Conservation (phyloP, 768 basidiomycete genomes). For the Pleurotus platypus region DNA sequence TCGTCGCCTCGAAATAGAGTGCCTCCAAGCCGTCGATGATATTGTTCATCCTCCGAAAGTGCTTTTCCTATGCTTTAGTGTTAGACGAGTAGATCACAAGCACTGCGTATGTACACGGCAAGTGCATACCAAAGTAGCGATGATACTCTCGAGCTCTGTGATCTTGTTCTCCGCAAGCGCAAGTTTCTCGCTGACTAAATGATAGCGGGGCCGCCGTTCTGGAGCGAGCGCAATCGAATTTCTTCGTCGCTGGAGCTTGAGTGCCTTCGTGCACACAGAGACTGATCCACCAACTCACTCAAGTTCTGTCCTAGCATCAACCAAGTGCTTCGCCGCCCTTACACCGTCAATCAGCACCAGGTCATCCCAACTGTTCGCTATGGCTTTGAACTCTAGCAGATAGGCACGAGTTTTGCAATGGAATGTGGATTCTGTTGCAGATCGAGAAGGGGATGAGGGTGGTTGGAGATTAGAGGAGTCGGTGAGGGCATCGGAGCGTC, state of each 20-base stretch:
- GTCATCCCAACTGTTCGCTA: constrained; percentile 78
- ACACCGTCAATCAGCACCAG: constrained; percentile 77
- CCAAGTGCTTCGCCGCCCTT: constrained; percentile 64
- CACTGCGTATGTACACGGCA: no score
- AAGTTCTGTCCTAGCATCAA: constrained; percentile 80
- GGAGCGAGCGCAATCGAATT: constrained; percentile 61
- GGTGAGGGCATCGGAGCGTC: background rate
- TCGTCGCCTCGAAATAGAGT: constrained; percentile 66
- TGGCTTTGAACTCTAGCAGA: constrained; percentile 62
- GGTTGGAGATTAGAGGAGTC: constrained; percentile 19
- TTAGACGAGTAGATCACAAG: no score
- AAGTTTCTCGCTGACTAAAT: constrained; percentile 64
- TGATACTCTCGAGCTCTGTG: constrained; percentile 50
- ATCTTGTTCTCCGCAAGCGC: constrained; percentile 65
- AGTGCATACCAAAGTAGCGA: constrained; percentile 43
- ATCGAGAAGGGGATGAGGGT: constrained; percentile 44
- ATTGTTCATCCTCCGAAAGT: constrained; percentile 62
- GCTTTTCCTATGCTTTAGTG: constrained; percentile 49
- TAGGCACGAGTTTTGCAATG: constrained; percentile 74
- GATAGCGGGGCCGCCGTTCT: constrained; percentile 50
- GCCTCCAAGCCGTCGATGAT: constrained; percentile 64
- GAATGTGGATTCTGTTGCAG: constrained; percentile 63
- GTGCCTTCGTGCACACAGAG: background rate
- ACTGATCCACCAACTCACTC: constrained; percentile 50
- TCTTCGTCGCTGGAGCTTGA: constrained; percentile 27